These are phyloP conservation scores for Aphanomyces euteiches DNA, from an alignment of 352 stramenopile species.

Conservation along the genomic window DNA sequence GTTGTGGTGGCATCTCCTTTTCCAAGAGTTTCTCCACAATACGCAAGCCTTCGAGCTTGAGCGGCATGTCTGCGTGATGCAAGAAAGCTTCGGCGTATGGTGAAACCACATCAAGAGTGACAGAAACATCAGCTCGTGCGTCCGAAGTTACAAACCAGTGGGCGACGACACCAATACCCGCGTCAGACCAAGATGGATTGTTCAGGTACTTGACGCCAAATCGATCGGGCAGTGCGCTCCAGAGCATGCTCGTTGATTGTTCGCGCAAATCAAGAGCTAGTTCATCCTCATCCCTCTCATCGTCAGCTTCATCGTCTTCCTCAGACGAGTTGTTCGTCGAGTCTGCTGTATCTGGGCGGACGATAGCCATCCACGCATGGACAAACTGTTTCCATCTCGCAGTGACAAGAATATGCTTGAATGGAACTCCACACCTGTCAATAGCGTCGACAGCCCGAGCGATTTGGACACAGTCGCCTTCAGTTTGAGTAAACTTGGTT, in stretches of 20 bases:
- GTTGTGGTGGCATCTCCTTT: neutral
- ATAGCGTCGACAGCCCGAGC: too few species aligned
- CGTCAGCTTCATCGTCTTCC: conserved; percentile 10
- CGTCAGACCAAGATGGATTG: conserved; percentile 10
- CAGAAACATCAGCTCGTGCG: neutral
- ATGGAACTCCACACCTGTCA: neutral
- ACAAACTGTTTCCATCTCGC: conserved; percentile 1
- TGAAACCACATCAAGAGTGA: neutral
- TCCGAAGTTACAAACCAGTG: neutral
- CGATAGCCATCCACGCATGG: neutral
- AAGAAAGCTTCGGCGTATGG: conserved; percentile 10
- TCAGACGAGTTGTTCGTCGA: conserved; percentile 14
- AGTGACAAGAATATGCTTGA: conserved; percentile 1
- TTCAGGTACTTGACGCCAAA: conserved; percentile 20
- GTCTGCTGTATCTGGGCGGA: neutral
- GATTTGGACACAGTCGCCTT: too few species aligned
- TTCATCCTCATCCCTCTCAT: neutral
- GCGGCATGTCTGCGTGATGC: neutral
- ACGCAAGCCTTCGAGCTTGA: neutral
- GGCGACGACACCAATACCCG: conserved; percentile 18
- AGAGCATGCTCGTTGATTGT: neutral
- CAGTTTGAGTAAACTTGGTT: too few species aligned
- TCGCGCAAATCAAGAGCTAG: neutral
- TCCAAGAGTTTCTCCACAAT: conserved; percentile 4
- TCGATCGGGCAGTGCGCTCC: neutral